Evolutionary conservation across 1,284 basidiomycete genomes (phyloP), one percentile per base, ranked within the genome.

Genomic region (Microbotryum scabiosae): DNA sequence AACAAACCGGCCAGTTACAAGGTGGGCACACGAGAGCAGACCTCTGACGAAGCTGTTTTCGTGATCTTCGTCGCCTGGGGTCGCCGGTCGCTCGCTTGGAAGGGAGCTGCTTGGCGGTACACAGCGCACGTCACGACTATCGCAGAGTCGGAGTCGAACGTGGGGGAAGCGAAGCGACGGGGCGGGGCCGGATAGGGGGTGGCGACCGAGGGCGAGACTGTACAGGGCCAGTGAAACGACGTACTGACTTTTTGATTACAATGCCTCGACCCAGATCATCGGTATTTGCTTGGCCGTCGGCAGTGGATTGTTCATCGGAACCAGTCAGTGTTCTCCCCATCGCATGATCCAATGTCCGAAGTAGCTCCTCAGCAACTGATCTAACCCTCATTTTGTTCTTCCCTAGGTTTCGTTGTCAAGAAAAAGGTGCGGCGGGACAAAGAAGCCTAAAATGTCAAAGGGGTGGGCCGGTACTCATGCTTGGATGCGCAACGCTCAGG

Each of bases 251-350:
- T 9, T 9, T 9, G 30, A 9, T 7, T 30, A 30, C 30, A 73
- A 79, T 41, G 36, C 16, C 16, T 12, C 36, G 12, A 18, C 36
- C 10, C 36, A 81, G 70, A 76, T 79, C 61, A 73, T 82, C 61
- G 81, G 81, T 54, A 75, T 97, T 64, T 78, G 87, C 59, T 82
- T 97, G 46, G 92, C 93, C 23, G 78, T 97, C 54, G 76, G 78
- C 21, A 89, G 85, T 71, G 94, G 94, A 25, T 49, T 93, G 26
- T 84, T 98, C 68, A 97, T 97, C 69, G 94, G 94, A 7, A 81
- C 85, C n/a, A 87, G 70, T 93, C 90, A 76, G 89, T 90, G 20
- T 84, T 54, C 23, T 46, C 36, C 16, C 36, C 36, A 4, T 12
- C 36, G 36, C 12, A 41, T 41, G 36, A 10, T 18, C 16, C 36